Evolutionary conservation across 2,329 filamentous ascomycete genomes (phyloP).

Genomic region (Ceratocystis destructans): DNA sequence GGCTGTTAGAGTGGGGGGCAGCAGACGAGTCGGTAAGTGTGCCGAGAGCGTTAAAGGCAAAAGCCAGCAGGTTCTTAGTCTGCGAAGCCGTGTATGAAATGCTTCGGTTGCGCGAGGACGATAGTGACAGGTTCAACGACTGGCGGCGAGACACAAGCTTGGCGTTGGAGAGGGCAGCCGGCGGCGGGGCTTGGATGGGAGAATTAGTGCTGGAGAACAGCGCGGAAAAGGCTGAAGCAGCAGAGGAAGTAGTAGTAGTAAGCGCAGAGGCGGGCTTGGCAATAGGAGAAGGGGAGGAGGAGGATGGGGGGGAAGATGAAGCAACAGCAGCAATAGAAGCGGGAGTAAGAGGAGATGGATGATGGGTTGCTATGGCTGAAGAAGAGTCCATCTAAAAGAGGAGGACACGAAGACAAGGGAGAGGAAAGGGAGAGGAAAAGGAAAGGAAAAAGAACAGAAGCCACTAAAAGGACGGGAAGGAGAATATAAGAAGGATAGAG

Average conservation of each 20-base stretch:
- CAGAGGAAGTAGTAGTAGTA: neutral
- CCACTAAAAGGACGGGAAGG: neutral
- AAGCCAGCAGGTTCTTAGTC: constrained; percentile 14
- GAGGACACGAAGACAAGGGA: neutral
- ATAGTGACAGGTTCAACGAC: constrained; percentile 11
- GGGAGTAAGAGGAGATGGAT: neutral
- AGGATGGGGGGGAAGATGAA: neutral
- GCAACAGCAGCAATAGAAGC: neutral
- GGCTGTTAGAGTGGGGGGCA: neutral
- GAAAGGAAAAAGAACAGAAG: too few species aligned
- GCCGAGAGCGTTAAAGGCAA: constrained; percentile 9
- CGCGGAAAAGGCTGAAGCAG: neutral
- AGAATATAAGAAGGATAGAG: constrained; percentile 3
- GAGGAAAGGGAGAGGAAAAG: neutral
- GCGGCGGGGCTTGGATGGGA: constrained; percentile 15
- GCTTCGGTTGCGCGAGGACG: constrained; percentile 15
- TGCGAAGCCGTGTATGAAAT: constrained; percentile 17
- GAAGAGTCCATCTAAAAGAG: constrained; percentile 17
- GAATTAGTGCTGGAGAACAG: constrained; percentile 11
- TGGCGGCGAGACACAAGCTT: constrained; percentile 18
- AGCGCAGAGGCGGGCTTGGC: neutral
- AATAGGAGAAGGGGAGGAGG: neutral
- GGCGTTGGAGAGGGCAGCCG: constrained; percentile 7
- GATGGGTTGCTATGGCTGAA: constrained; percentile 4
- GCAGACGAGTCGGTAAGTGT: constrained; percentile 5